Conservation (phyloP, 768 basidiomycete genomes). For the Lactifluus subvellereus region DNA sequence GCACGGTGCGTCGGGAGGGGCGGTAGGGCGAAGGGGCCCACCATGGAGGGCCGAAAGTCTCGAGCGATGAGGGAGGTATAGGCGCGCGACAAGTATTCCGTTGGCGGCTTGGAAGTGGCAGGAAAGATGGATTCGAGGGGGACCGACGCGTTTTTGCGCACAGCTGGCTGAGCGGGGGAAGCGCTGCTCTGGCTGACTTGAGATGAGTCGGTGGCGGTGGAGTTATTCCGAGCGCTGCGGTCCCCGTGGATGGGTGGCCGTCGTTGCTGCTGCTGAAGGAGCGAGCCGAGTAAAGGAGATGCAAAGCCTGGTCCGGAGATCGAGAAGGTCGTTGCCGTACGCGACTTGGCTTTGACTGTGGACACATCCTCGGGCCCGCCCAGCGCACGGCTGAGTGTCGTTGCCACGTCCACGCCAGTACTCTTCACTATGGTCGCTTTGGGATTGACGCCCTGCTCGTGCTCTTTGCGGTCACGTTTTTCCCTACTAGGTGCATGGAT, state of each 20-base stretch:
- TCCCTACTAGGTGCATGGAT: slow-evolving; percentile 46
- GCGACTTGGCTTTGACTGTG: slow-evolving; percentile 14
- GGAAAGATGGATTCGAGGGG: slow-evolving; percentile 83
- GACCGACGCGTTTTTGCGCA: slow-evolving; percentile 40
- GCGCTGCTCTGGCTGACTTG: slow-evolving; percentile 13
- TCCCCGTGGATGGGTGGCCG: slow-evolving; percentile 34
- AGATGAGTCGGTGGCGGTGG: slow-evolving; percentile 6
- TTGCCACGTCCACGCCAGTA: slow-evolving; percentile 40
- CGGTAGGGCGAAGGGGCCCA: slow-evolving; percentile 52
- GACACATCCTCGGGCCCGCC: slow-evolving; percentile 15
- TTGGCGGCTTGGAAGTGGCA: slow-evolving; percentile 71
- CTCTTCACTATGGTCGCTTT: slow-evolving; percentile 23
- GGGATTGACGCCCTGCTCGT: slow-evolving; percentile 11
- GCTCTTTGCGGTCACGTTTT: slow-evolving; percentile 31
- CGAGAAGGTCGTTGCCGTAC: slow-evolving; percentile 42
- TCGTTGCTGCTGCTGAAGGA: slow-evolving; percentile 48
- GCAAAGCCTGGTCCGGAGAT: slow-evolving; percentile 36
- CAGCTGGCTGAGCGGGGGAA: slow-evolving; percentile 26
- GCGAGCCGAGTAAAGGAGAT: slow-evolving; percentile 56
- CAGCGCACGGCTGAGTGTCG: slow-evolving; percentile 29
- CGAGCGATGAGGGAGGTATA: slow-evolving; percentile 69
- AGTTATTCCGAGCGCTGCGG: slow-evolving; percentile 12
- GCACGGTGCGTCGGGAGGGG: slow-evolving; percentile 46
- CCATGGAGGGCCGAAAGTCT: slow-evolving; percentile 69
- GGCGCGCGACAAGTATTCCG: slow-evolving; percentile 70